Evolutionary conservation across 2,329 filamentous ascomycete genomes (phyloP), one percentile per base, ranked within the genome.

Genomic region (Bisporella sp.): DNA sequence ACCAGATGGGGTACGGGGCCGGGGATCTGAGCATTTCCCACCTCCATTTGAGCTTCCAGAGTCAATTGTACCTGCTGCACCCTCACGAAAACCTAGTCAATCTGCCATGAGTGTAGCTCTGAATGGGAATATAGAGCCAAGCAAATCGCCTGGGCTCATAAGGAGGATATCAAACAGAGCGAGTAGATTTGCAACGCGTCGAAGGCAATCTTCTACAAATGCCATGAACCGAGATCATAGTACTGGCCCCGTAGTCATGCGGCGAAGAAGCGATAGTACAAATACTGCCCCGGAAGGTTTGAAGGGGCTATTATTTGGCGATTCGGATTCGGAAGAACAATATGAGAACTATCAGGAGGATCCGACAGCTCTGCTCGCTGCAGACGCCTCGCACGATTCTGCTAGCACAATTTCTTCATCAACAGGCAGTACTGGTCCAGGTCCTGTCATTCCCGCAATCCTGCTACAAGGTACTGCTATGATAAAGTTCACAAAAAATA

Each of bases 231-330:
- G 91, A 41, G 90, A 96, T 64, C 84, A 87, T 54, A 96, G 91
- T 64, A 85, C 90, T 30, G 93, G 93, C 0, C 93, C 93, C 1
- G 86, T 90, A 50, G 87, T 96, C 47, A 81, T 95, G 68, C 83
- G 92, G 55, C 79, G 89, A 51, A 83, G 91, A 57, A 96, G 91
- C 67, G 90, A 95, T 67, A 96, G 91, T 72, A 93, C 87, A 68
- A 87, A 81, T 57, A 85, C 85, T 5, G 75, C 77, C 6, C 79
- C 81, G 7, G 71, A 76, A 35, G 75, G 76, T 50, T 72, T 67
- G 32, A 57, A 50, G 44, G 60, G 53, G 48, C 67, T 70, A 54
- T 53, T 68, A 13, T 66, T 70, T 48, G 72, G 71, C 8, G 77
- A 80, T 55, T 79, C 77, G 21, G 81, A 85, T 56, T 37, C 35